Evolutionary conservation across 2,329 filamentous ascomycete species (phyloP), one percentile per base, ranked within the genome.

Genomic region (Diaporthe capsici): DNA sequence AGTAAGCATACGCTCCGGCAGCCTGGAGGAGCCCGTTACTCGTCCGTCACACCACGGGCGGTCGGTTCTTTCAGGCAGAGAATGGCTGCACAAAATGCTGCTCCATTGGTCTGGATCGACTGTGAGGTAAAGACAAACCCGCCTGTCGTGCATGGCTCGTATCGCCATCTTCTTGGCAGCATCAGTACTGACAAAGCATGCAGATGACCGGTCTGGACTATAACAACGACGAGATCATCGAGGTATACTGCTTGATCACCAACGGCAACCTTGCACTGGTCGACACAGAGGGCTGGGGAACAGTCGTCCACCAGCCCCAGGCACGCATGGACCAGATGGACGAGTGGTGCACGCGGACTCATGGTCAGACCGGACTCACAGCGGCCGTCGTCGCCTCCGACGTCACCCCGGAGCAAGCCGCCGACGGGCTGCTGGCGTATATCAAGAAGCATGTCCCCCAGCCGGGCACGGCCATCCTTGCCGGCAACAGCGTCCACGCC

Each of bases 201-300:
- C 79, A 98, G 95, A 99, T 99, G 97, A 98, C 95, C 44, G 95
- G 95, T 31, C 90, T 98, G 10, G 89, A 98, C 83, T 89, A 92
- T 2, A 90, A 94, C 76, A 91, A 87, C 44, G 96, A 98, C 82
- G 92, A 93, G 74, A 97, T 98, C 81, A 92, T 98, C 81, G 95
- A 98, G 81, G 94, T 98, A 75, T 96, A 94, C 84, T 98, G 96
- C 86, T 93, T 97, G 84, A 91, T 99, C 82, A 99, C 97, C 10
- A 94, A 96, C 79, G 90, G 92, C 72, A 88, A 95, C 77, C 90
- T 99, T 28, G 90, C 94, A 75, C 84, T 97, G 47, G 85, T 98
- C 37, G 95, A 98, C 76, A 86, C 92, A 34, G 83, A 88, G 44
- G 96, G 96, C 79, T 98, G 94, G 88, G 94, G 97, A 81, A 90